Percentiles rank a stretch among this genome's conserved stretches.
phyloP scores from a whole-genome alignment of 768 basidiomycete genomes.

The Erythrobasidium yunnanense region DNA sequence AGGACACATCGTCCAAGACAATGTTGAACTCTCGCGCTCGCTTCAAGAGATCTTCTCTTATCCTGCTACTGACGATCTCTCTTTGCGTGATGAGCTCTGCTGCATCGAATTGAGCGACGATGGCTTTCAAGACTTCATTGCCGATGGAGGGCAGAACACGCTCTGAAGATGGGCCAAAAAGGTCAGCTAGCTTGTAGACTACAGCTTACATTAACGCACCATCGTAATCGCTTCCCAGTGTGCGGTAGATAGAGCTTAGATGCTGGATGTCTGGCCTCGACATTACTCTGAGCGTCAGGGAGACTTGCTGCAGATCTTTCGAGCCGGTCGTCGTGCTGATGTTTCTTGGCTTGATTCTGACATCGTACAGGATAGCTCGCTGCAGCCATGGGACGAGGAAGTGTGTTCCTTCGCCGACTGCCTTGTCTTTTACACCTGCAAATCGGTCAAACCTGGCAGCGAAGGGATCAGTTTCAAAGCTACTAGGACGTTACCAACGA shows the following conservation, averaged over 20 bases:
- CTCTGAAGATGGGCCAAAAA: background rate
- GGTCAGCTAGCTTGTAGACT: background rate
- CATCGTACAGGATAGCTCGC: constrained; percentile 91
- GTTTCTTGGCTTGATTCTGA: constrained; percentile 94
- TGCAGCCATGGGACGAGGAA: constrained; percentile 87
- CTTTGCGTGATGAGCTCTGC: constrained; percentile 93
- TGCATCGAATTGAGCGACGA: constrained; percentile 96
- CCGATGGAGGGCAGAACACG: constrained; percentile 91
- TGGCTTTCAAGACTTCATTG: constrained; percentile 94
- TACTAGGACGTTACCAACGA: background rate
- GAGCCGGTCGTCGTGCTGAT: constrained; percentile 98
- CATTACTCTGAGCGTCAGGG: constrained; percentile 87
- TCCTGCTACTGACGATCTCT: constrained; percentile 88
- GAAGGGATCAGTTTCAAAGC: background rate
- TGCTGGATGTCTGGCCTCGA: constrained; percentile 82
- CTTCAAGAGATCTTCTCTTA: constrained; percentile 79
- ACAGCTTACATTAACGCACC: constrained; percentile 43
- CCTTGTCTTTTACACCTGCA: constrained; percentile 43
- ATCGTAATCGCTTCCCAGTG: constrained; percentile 88
- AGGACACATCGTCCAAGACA: constrained; percentile 89
- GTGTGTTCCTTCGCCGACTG: constrained; percentile 75
- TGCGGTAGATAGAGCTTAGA: constrained; percentile 86
- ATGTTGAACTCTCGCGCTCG: constrained; percentile 95
- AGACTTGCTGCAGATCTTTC: constrained; percentile 94
- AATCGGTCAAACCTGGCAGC: constrained; percentile 60